Conservation (phyloP, 495 filamentous ascomycete species). For the Geoglossum glabrum region DNA sequence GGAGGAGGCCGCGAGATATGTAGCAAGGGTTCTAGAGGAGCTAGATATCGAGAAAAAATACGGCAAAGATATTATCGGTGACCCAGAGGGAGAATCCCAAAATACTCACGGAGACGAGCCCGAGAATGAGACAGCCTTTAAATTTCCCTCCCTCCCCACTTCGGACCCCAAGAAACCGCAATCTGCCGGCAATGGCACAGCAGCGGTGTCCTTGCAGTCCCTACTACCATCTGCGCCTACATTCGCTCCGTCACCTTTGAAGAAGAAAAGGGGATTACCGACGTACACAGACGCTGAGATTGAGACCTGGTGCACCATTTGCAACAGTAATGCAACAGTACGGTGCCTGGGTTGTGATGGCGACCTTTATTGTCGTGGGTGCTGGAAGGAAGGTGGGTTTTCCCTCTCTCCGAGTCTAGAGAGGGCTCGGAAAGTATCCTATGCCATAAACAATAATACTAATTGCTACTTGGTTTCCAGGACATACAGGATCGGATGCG, state of each 20-base stretch:
- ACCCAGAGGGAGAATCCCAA: neutral
- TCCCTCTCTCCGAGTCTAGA: too few relatives aligned
- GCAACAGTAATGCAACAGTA: slow-evolving; percentile 42
- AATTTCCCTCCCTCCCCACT: neutral
- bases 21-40: neutral
- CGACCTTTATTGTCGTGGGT: slow-evolving; percentile 43
- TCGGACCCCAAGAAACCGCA: neutral
- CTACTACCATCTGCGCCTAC: slow-evolving; percentile 32
- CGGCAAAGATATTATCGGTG: neutral
- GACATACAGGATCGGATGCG: slow-evolving; percentile 37
- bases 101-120: neutral
- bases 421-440: too few relatives aligned
- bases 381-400: slow-evolving; percentile 33
- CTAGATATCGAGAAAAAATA: neutral
- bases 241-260: slow-evolving; percentile 24
- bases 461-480: slow-evolving; percentile 10
- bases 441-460: too few relatives aligned
- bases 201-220: slow-evolving; percentile 12
- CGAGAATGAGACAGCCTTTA: neutral
- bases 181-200: neutral
- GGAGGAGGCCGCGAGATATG: neutral
- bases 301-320: slow-evolving; percentile 50
- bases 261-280: slow-evolving; percentile 6
- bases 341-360: slow-evolving; percentile 41
- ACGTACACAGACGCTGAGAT: slow-evolving; percentile 40